These are phyloP conservation scores for Durusdinium trenchii DNA, from an alignment of 73 alveolate genomes.

Conservation along the genomic window DNA sequence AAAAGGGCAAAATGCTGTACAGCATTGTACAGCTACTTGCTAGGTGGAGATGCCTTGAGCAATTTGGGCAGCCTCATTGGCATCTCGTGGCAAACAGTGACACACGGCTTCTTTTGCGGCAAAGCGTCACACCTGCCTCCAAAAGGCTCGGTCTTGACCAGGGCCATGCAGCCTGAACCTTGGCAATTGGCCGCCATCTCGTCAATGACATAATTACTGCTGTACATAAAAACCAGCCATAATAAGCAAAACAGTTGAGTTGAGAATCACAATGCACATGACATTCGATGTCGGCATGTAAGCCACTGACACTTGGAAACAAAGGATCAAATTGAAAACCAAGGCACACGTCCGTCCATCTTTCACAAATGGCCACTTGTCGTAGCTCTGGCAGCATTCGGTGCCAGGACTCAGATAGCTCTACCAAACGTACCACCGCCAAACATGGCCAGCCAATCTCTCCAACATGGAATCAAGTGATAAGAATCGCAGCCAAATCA, in stretches of 20 bases:
- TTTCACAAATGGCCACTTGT: constrained; percentile 48
- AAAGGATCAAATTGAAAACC: background rate
- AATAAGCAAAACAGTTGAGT: background rate
- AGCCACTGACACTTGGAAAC: background rate
- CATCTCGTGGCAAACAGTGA: background rate
- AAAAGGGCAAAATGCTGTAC: background rate
- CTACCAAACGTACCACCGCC: too few species aligned
- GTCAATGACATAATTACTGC: background rate
- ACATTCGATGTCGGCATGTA: too few species aligned
- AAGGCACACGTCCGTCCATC: background rate
- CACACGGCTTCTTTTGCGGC: background rate
- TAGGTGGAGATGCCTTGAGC: too few species aligned
- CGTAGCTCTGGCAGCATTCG: constrained; percentile 55
- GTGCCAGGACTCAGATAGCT: too few species aligned
- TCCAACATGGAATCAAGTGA: too few species aligned
- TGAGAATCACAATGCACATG: too few species aligned
- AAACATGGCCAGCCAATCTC: too few species aligned
- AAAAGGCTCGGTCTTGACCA: constrained; percentile 31
- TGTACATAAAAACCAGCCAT: background rate
- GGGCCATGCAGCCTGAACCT: constrained; percentile 53
- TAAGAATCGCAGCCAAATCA: too few species aligned
- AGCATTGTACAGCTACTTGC: too few species aligned
- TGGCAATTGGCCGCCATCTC: background rate
- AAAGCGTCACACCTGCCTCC: constrained; percentile 55
- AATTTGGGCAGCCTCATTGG: background rate